These are phyloP conservation scores for Cucurbita maxima DNA, from an alignment of 306 rosid species.

Conservation along the genomic window DNA sequence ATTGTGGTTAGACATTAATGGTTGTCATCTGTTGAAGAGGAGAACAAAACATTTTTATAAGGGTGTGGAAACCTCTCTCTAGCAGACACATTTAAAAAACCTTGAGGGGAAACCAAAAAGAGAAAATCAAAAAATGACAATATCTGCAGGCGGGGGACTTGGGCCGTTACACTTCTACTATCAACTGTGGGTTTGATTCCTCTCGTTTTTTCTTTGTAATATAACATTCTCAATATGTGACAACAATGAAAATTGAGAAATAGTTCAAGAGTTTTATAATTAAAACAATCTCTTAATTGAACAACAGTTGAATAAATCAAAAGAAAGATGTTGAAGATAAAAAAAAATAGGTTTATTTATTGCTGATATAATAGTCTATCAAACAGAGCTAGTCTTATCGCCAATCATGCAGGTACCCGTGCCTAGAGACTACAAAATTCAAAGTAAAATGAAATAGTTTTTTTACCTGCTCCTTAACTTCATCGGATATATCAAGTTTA, in stretches of 20 bases:
- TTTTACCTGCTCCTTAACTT: constrained; percentile 93
- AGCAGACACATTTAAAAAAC: no score
- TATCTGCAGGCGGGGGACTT: no score
- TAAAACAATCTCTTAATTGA: not conserved
- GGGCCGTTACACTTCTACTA: not conserved
- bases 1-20: not conserved
- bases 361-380: not conserved
- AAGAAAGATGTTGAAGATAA: not conserved
- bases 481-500: constrained; percentile 83
- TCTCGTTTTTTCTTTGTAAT: not conserved
- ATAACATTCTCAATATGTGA: not conserved
- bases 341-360: not conserved
- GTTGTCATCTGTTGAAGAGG: no score
- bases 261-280: not conserved
- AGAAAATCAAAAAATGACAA: no score
- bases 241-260: not conserved
- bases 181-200: not conserved
- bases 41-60: no score
- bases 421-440: not conserved
- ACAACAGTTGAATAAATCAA: not conserved
- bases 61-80: no score
- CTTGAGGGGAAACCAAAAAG: no score
- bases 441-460: not conserved
- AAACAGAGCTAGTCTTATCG: not conserved
- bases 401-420: not conserved